Evolutionary conservation across 192 early-diverging fungal genomes (phyloP).

Genomic region (Podila epigama): DNA sequence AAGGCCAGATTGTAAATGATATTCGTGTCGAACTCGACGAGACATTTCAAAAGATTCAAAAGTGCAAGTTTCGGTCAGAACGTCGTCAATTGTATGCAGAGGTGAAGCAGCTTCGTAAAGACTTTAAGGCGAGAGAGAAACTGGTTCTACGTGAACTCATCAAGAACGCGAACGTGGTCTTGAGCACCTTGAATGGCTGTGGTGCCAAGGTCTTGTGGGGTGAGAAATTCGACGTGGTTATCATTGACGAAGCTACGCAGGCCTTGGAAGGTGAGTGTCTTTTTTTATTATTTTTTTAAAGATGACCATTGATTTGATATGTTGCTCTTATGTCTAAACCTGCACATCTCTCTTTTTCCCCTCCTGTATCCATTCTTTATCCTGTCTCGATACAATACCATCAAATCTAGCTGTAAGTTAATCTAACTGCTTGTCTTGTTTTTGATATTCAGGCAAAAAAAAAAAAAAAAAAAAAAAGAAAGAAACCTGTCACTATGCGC

Average conservation of each 20-base stretch:
- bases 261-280: constrained; percentile 65
- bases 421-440: no score
- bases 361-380: no score
- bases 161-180: constrained; percentile 67
- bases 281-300: no score
- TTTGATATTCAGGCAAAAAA: no score
- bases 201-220: constrained; percentile 56
- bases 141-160: constrained; percentile 69
- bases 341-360: no score
- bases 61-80: constrained; percentile 70
- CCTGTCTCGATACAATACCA: no score
- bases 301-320: background rate
- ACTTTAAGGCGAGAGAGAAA: constrained; percentile 73
- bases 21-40: constrained; percentile 80
- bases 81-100: constrained; percentile 67
- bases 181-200: constrained; percentile 83
- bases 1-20: constrained; percentile 76
- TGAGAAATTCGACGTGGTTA: constrained; percentile 79
- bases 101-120: constrained; percentile 72
- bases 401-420: no score
- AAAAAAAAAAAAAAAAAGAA: background rate
- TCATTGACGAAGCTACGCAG: constrained; percentile 93
- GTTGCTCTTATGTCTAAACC: no score
- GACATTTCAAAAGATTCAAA: constrained; percentile 64
- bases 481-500: background rate